phyloP scores from a whole-genome alignment of 805 yeast genomes.

The Hanseniaspora mollemarum region DNA sequence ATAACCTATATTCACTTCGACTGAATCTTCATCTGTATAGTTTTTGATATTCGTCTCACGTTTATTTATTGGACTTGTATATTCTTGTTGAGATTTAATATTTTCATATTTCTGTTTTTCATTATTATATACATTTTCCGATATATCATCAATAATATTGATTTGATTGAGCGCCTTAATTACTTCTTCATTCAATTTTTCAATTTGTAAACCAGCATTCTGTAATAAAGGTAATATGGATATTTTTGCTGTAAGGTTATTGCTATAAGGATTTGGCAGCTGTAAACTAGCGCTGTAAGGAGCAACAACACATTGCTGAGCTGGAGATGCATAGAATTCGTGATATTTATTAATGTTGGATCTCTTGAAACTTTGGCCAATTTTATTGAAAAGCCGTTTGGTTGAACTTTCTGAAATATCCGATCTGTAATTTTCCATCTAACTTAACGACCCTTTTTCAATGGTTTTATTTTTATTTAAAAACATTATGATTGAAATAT shows the following conservation, averaged over 20 bases:
- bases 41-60: too few relatives aligned
- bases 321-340: background rate
- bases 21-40: too few relatives aligned
- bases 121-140: background rate
- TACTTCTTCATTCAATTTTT: background rate
- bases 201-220: conserved; percentile 7
- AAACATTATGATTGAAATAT: too few relatives aligned
- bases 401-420: conserved; percentile 6
- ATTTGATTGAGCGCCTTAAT: conserved; percentile 7
- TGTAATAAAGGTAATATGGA: conserved; percentile 8
- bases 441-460: background rate
- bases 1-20: too few relatives aligned
- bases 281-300: background rate
- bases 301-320: background rate
- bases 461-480: too few relatives aligned
- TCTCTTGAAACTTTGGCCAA: conserved; percentile 2
- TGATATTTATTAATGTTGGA: background rate
- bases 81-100: too few relatives aligned
- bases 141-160: conserved; percentile 2
- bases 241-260: background rate
- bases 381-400: conserved; percentile 1
- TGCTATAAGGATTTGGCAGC: background rate
- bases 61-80: too few relatives aligned
- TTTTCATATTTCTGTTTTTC: background rate
- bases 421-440: background rate